phyloP scores from a whole-genome alignment of 208 protist genomes.

The Trypanosoma cruzi region DNA sequence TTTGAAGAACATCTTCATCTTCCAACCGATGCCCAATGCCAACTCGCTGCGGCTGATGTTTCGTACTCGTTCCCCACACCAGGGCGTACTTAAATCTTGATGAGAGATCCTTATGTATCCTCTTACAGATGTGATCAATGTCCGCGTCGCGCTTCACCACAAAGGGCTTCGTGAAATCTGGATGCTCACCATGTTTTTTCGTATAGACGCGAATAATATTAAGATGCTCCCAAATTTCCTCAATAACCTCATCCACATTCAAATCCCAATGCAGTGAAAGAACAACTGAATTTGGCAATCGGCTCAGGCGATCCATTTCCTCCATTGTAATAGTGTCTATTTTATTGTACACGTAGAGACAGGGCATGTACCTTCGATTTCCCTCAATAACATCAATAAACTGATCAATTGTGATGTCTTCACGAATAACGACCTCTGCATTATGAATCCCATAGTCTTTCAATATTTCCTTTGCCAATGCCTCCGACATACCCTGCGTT shows the following conservation, averaged over 20 bases:
- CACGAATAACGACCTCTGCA: slow-evolving; percentile 95
- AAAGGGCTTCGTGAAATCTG: slow-evolving; percentile 96
- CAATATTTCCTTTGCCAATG: slow-evolving; percentile 93
- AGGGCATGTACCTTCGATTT: slow-evolving; percentile 95
- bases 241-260: slow-evolving; percentile 94
- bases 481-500: slow-evolving; percentile 85
- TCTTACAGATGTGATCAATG: slow-evolving; percentile 94
- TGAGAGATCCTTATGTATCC: slow-evolving; percentile 94
- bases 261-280: slow-evolving; percentile 92
- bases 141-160: slow-evolving; percentile 89
- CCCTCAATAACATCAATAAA: slow-evolving; percentile 99
- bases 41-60: slow-evolving; percentile 96
- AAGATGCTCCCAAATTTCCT: slow-evolving; percentile 97
- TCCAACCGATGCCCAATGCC: slow-evolving; percentile 90
- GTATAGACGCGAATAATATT: slow-evolving; percentile 97
- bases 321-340: slow-evolving; percentile 97
- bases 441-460: slow-evolving; percentile 97
- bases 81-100: slow-evolving; percentile 94
- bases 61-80: slow-evolving; percentile 96
- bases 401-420: slow-evolving; percentile 97
- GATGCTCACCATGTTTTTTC: slow-evolving; percentile 94
- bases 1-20: slow-evolving; percentile 94
- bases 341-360: slow-evolving; percentile 96
- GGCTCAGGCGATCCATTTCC: slow-evolving; percentile 95
- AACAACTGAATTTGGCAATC: slow-evolving; percentile 90